Evolutionary conservation across 192 early-diverging fungal species (phyloP), one percentile per base, ranked within the genome.

Genomic region (Backusella morwellensis): DNA sequence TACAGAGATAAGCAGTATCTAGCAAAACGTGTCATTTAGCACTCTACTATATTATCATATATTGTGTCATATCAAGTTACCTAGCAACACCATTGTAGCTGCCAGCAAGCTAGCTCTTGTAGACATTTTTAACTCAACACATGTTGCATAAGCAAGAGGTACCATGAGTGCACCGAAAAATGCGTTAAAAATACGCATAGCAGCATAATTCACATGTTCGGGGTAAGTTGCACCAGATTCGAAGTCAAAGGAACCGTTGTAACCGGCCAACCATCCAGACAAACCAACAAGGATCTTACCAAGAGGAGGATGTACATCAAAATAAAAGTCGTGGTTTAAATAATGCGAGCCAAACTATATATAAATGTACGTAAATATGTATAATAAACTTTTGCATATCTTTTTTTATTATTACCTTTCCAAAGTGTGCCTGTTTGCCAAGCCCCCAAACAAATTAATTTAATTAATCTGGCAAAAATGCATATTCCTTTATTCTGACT

Each of bases 291-390:
- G 86, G 88, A 98, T 98, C 86, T 99, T 99, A 66, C 97, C 97
- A 74, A 98, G 84, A 6, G 98, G 97, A 35, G 98, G 98, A 81
- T 99, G 98, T 1, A 99, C 97, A 85, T 99, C 98, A 78, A 96
- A 96, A 80, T 98, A 99, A 79, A 98, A 99, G 40, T 94, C 93
- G 26, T 88, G 83, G 72, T 99, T 97, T 67, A 99, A 80, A 85
- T 99, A 99, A 81, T 97, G 85, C 8, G 93, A 94, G 11, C 92
- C 98, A 85, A 99, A 99, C 89, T 98, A 91, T 63, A 44, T 97
- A 91, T 63, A 34, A 68, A 68, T 38, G 29, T 21, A 69, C 38
- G 69, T 35, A 15, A 26, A 40, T 36, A 11, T 52, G 23, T 52
- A 26, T 70, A 44, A 35, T 63, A 71, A 14, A 71, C 2, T 8